Base-by-base conservation (phyloP, 2,329 filamentous ascomycete genomes). In the Neobulgaria alba region DNA sequence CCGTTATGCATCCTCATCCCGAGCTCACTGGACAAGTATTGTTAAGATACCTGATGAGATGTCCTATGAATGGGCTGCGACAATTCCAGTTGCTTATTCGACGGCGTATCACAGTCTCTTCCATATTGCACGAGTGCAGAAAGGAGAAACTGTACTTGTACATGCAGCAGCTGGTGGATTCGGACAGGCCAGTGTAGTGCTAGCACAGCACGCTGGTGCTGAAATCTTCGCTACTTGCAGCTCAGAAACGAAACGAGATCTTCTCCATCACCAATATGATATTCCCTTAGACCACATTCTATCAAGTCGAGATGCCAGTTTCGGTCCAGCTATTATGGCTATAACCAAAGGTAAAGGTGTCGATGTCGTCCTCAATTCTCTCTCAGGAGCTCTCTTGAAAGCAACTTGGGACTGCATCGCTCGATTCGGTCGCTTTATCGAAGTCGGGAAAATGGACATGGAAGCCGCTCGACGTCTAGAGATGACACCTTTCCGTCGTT, bases 341-440 rank as follows among this genome's bases (percentile, higher is more conserved):
- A 18, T 19, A 19, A 35, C 33, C 10, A 35, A 35, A 5, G 20
- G 20, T n/a, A 20, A 35, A 19, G 33, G 33, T n/a, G 33, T 35
- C 19, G 33, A 35, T 20, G 33, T 35, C 10, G 19, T 35, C 7
- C 33, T 35, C 17, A 35, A 35, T 18, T 35, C 33, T 20, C 15
- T 35, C 7, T 12, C 16, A 5, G 33, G 33, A 5, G 33, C 17
- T 5, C 15, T 10, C 3, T 19, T 35, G 8, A 15, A 35, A 35
- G 7, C 17, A 20, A 19, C 16, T 19, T 18, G 15, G 16, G 10
- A 35, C 5, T 20, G 15, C n/a, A 5, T 35, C 12, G 33, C 33
- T 8, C 10, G n/a, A 8, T 20, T 35, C 5, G 33, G 33, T n/a
- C 7, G 33, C 5, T 35, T 35, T 20, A n/a, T 35, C 8, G 33